Percentiles rank a stretch among this genome's conserved stretches.
phyloP scores from a whole-genome alignment of 2,329 filamentous ascomycete species.

The Pseudogymnoascus sp. region DNA sequence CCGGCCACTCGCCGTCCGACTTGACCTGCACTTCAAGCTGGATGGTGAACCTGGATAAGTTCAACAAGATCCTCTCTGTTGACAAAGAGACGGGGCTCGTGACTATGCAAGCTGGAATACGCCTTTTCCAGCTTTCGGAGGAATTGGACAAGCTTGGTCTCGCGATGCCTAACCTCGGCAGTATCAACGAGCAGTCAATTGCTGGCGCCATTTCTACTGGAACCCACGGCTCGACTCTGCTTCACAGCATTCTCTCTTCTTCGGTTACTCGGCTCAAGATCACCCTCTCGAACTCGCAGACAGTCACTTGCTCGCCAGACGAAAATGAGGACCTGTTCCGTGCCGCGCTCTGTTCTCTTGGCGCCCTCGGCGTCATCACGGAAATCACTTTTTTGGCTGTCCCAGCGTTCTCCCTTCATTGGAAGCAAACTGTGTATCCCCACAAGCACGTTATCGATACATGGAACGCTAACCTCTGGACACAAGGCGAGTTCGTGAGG shows the following conservation, averaged over 20 bases:
- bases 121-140: conserved; percentile 65
- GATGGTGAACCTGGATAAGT: conserved; percentile 88
- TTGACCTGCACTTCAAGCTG: conserved; percentile 89
- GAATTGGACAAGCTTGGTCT: conserved; percentile 68
- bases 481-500: conserved; percentile 74
- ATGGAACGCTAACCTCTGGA: conserved; percentile 75
- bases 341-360: conserved; percentile 78
- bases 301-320: conserved; percentile 58
- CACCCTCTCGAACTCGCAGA: conserved; percentile 71
- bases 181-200: conserved; percentile 90
- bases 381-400: conserved; percentile 81
- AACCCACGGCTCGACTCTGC: conserved; percentile 82
- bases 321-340: conserved; percentile 74
- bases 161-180: conserved; percentile 85
- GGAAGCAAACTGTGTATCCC: conserved; percentile 71
- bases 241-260: conserved; percentile 77
- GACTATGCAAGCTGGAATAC: conserved; percentile 80
- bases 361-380: conserved; percentile 82
- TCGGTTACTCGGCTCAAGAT: conserved; percentile 67
- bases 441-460: conserved; percentile 59
- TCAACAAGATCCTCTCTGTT: conserved; percentile 62
- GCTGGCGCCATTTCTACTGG: conserved; percentile 88
- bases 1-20: conserved; percentile 84
- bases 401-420: conserved; percentile 74
- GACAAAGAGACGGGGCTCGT: conserved; percentile 59